phyloP scores from a whole-genome alignment of 148 eudicot species.

The Diospyros kaki region DNA sequence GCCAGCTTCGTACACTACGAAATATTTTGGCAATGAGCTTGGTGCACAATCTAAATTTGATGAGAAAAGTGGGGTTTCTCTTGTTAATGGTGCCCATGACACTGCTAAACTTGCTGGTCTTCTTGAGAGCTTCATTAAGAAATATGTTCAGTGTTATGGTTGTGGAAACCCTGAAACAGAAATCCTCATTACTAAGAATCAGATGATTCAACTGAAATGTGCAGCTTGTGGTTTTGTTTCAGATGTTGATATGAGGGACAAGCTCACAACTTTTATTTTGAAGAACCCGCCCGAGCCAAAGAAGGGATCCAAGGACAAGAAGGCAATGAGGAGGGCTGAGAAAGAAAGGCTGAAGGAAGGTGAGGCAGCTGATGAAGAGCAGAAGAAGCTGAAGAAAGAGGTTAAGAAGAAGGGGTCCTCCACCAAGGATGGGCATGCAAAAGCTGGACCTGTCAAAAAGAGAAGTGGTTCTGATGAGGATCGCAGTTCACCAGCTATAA shows the following conservation, averaged over 20 bases:
- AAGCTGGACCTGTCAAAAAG: slow-evolving; percentile 47
- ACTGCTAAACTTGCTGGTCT: slow-evolving; percentile 77
- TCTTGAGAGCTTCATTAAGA: slow-evolving; percentile 78
- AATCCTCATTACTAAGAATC: slow-evolving; percentile 63
- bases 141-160: slow-evolving; percentile 82
- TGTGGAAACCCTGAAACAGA: slow-evolving; percentile 94
- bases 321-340: slow-evolving; percentile 77
- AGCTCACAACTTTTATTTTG: slow-evolving; percentile 70
- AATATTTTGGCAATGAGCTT: slow-evolving; percentile 84
- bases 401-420: slow-evolving; percentile 54
- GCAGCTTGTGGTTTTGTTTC: slow-evolving; percentile 85
- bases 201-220: slow-evolving; percentile 70
- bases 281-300: slow-evolving; percentile 78
- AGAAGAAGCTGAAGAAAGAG: slow-evolving; percentile 65
- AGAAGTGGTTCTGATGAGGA: slow-evolving; percentile 70
- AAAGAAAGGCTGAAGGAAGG: slow-evolving; percentile 83
- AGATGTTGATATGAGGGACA: slow-evolving; percentile 90
- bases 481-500: slow-evolving; percentile 37
- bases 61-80: slow-evolving; percentile 69
- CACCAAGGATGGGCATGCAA: slow-evolving; percentile 37
- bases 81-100: slow-evolving; percentile 80
- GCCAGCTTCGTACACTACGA: slow-evolving; percentile 79
- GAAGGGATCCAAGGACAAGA: slow-evolving; percentile 65
- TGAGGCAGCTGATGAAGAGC: slow-evolving; percentile 77
- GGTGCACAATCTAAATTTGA: slow-evolving; percentile 91